Evolutionary conservation across 2,329 filamentous ascomycete genomes (phyloP), one percentile per base, ranked within the genome.

Genomic region (Pseudogymnoascus pannorum): DNA sequence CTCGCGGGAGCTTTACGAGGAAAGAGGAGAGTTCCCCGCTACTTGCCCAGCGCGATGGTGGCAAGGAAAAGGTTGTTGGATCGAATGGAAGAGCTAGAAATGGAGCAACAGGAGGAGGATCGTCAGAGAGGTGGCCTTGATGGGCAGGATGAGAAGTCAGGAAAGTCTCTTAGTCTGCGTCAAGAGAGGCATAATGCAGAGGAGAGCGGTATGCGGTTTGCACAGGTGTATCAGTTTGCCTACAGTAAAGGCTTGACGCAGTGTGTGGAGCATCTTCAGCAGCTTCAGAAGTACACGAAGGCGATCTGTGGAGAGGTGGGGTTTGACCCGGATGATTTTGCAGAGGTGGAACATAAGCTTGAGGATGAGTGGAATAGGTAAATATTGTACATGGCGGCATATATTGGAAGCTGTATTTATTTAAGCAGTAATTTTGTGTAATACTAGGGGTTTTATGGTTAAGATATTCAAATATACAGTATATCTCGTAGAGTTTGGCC

Each of bases 221-320:
- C 77, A 33, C 79, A 84, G 67, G 81, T 85, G 61, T 84, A 85
- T 67, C 79, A 78, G 61, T 82, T 79, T 69, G 79, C 77, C 1
- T 81, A 81, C 67, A 79, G 78, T 61, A 77, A 82, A 65, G 81
- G 78, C 63, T 71, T 82, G 54, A 82, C 79, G 5, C 78, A 79
- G 3, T 82, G 66, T 64, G 83, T 69, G 77, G 76, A 78, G 58
- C 78, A 85, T 65, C 68, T 85, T 2, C 78, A 82, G 65, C 76
- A 79, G 62, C 69, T 86, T 54, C 79, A 84, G 67, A 78, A 75
- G 63, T 84, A 79, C 62, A 83, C 81, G 2, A 85, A 84, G 69
- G 76, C 79, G 54, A 82, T 85, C 64, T 78, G 81, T 33, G 82
- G 83, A 12, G 81, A 85, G 68, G 77, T 79, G 66, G 76, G 77